Evolutionary conservation across 2,329 filamentous ascomycete genomes (phyloP), one percentile per base, ranked within the genome.

Genomic region (Penicillium sp.): DNA sequence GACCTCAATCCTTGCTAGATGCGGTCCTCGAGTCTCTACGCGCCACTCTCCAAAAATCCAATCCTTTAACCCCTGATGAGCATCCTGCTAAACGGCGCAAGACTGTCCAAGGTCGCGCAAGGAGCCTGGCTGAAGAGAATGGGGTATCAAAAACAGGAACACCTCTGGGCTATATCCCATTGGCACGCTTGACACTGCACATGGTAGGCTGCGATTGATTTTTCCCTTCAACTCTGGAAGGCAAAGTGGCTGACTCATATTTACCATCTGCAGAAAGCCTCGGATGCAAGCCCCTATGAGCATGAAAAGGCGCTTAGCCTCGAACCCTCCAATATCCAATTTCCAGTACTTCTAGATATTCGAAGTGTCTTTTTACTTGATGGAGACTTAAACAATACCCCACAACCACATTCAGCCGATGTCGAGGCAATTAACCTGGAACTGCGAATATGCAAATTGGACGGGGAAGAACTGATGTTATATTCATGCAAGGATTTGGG

Each of bases 31-130:
- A 57, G 54, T 60, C 55, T 50, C 50, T 72, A 36, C 62, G 60
- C 47, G 53, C 58, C 29, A 56, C 62, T 39, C 57, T 72, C 38
- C 51, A 56, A 41, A 61, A 61, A 51, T 56, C 16, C 35, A 47
- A 54, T 38, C 43, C 45, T 40, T 34, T 47, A 10, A 55, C 61
- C 30, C 18, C 36, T 16, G 53, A 65, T 44, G 59, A 47, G n/a
- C 67, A 48, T 56, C 62, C 61, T 10, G 63, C 41, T 16, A 74
- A 74, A 59, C 70, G 71, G 47, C 70, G 68, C 56, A 74, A 71
- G 58, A 26, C 66, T 43, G 18, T 54, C 1, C 58, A 62, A 40
- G 51, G 57, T 29, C 57, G 45, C 9, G 16, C 51, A 26, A 57
- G 53, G 13, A 67, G 60, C 16, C 55, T 71, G 14, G 41, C 53